Percentiles rank a stretch among this genome's conserved stretches.
phyloP scores from a whole-genome alignment of 768 basidiomycete species.

The Boletus subcaerulescens region DNA sequence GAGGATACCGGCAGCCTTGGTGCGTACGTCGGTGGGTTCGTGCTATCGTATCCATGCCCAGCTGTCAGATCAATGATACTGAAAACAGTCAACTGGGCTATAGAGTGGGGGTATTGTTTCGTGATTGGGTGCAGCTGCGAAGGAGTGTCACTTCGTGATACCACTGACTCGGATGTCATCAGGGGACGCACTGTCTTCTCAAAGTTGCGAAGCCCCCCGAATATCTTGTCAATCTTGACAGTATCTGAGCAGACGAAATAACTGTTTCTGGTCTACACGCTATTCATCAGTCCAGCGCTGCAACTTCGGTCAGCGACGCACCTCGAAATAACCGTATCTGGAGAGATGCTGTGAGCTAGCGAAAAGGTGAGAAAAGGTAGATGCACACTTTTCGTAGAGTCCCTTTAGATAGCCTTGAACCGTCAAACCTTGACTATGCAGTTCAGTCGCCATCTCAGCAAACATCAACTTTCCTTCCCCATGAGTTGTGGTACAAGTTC shows the following conservation, averaged over 20 bases:
- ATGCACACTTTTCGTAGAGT: slow-evolving; percentile 55
- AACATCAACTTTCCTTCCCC: slow-evolving; percentile 51
- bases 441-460: slow-evolving; percentile 57
- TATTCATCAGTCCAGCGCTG: neutral
- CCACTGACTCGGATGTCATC: neutral
- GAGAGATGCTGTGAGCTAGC: slow-evolving; percentile 1
- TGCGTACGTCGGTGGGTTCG: slow-evolving; percentile 60
- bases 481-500: slow-evolving; percentile 1
- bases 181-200: slow-evolving; percentile 34
- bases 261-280: slow-evolving; percentile 69
- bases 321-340: slow-evolving; percentile 81
- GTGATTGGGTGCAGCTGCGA: slow-evolving; percentile 17
- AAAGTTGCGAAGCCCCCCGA: slow-evolving; percentile 60
- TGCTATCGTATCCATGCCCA: slow-evolving; percentile 63
- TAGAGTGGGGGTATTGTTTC: slow-evolving; percentile 53
- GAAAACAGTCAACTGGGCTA: slow-evolving; percentile 59
- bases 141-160: neutral
- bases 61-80: slow-evolving; percentile 72
- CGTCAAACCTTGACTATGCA: slow-evolving; percentile 51
- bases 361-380: neutral
- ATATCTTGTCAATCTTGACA: slow-evolving; percentile 64
- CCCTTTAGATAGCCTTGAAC: slow-evolving; percentile 57
- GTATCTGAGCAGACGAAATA: slow-evolving; percentile 78
- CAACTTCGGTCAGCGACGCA: slow-evolving; percentile 17
- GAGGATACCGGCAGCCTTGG: slow-evolving; percentile 69